Conservation (phyloP, 2,329 filamentous ascomycete species). For the Apiospora hydei region DNA sequence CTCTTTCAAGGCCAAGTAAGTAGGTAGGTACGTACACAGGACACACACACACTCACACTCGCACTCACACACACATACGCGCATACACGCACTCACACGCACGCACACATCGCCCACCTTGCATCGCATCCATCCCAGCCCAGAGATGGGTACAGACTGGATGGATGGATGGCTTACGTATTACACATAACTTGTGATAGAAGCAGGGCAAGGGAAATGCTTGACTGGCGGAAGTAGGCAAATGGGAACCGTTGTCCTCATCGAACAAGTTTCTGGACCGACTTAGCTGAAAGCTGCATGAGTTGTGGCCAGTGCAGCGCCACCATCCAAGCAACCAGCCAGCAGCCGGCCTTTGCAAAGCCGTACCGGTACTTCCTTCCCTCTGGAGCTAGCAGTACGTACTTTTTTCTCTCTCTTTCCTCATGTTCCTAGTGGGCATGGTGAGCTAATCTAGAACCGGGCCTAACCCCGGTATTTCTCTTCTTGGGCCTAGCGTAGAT, state of each 20-base stretch:
- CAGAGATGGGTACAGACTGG: neutral
- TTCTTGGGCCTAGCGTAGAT: constrained; percentile 21
- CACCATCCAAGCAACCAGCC: constrained; percentile 30
- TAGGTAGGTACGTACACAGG: neutral
- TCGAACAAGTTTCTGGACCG: constrained; percentile 29
- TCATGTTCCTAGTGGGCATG: neutral
- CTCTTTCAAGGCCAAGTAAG: too few relatives aligned
- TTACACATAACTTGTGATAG: constrained; percentile 20
- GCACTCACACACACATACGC: neutral
- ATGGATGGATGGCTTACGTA: constrained; percentile 11
- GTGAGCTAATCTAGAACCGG: constrained; percentile 9
- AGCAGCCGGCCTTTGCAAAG: neutral
- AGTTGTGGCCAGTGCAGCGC: constrained; percentile 39
- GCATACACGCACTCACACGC: neutral
- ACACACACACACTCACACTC: neutral
- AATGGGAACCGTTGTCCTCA: constrained; percentile 40
- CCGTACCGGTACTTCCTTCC: constrained; percentile 24
- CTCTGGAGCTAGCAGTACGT: neutral
- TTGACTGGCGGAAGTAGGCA: constrained; percentile 34
- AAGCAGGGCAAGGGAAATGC: neutral
- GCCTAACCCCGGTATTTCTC: constrained; percentile 15
- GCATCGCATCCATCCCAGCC: neutral
- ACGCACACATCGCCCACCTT: neutral
- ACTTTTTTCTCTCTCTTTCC: too few relatives aligned
- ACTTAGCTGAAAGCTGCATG: constrained; percentile 42